Evolutionary conservation across 169 alveolate genomes (phyloP).

Genomic region (Prorocentrum cordatum): DNA sequence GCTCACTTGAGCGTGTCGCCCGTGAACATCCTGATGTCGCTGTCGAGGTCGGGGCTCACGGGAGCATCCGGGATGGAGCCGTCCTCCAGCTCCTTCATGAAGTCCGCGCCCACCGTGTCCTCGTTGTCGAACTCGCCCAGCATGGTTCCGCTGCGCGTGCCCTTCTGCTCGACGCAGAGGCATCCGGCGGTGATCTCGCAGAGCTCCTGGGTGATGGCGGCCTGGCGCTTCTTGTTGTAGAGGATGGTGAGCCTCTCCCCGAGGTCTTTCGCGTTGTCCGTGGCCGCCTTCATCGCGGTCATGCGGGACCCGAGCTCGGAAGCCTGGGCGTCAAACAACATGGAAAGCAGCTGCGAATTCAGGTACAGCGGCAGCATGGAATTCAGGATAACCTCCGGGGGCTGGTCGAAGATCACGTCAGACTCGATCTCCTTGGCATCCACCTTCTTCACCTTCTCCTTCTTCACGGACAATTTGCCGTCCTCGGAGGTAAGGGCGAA

Average conservation of each 20-base stretch:
- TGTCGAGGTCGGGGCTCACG: too few species aligned
- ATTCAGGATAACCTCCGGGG: slow-evolving; percentile 11
- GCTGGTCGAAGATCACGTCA: slow-evolving; percentile 51
- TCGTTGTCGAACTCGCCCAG: slow-evolving; percentile 27
- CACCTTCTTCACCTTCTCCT: slow-evolving; percentile 8
- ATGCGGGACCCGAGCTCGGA: slow-evolving; percentile 31
- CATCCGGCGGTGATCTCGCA: slow-evolving; percentile 9
- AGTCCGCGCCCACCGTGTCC: slow-evolving; percentile 11
- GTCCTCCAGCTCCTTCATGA: slow-evolving; percentile 19
- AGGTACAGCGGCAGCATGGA: slow-evolving; percentile 46
- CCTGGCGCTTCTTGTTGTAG: slow-evolving; percentile 44
- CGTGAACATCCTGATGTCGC: too few species aligned
- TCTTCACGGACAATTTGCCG: slow-evolving; percentile 27
- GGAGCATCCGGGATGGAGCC: slow-evolving; percentile 15
- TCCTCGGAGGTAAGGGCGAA: slow-evolving; percentile 33
- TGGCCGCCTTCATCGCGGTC: slow-evolving; percentile 60
- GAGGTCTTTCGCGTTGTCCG: slow-evolving; percentile 61
- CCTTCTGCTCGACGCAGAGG: background rate
- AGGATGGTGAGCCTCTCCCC: slow-evolving; percentile 3
- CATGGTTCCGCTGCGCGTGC: background rate
- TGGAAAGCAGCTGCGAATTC: slow-evolving; percentile 23
- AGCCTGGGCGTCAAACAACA: slow-evolving; percentile 47
- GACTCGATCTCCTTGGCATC: slow-evolving; percentile 35
- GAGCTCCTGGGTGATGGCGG: slow-evolving; percentile 50
- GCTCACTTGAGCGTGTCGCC: too few species aligned